A percentile compares a stretch with the other conserved stretches of the same genome.
Evolutionary conservation across 768 basidiomycete species (phyloP).

Genomic region (Serendipita sp.): DNA sequence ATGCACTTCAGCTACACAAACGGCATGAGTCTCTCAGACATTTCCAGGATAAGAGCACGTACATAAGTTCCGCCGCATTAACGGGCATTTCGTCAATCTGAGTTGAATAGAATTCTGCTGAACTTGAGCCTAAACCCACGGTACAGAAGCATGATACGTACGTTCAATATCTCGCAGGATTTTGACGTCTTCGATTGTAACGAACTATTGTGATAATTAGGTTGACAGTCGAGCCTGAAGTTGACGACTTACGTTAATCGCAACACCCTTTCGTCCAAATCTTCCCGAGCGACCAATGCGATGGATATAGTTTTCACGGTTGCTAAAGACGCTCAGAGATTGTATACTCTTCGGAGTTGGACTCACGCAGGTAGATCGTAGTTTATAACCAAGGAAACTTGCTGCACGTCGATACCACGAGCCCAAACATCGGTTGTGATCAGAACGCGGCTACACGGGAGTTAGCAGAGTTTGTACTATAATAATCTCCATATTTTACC

Average conservation of each 20-base stretch:
- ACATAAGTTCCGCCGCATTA: constrained; percentile 94
- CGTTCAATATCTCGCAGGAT: constrained; percentile 87
- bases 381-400: constrained; percentile 94
- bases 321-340: constrained; percentile 27
- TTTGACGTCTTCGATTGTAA: constrained; percentile 88
- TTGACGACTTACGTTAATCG: constrained; percentile 68
- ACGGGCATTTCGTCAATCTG: constrained; percentile 98
- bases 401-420: constrained; percentile 94
- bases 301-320: constrained; percentile 99
- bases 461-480: constrained; percentile 11
- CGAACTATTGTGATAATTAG: constrained; percentile 39
- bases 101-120: constrained; percentile 78
- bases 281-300: constrained; percentile 98
- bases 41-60: constrained; percentile 15
- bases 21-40: background rate
- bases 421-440: constrained; percentile 97
- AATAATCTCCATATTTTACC: constrained; percentile 31
- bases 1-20: background rate
- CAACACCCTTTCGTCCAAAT: constrained; percentile 97
- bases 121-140: background rate
- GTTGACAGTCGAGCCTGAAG: background rate
- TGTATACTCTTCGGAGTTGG: constrained; percentile 6
- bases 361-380: constrained; percentile 86
- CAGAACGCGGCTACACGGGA: constrained; percentile 54
- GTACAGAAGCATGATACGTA: constrained; percentile 23